These are phyloP conservation scores for Botrytis hyacinthi DNA, from an alignment of 2,329 filamentous ascomycete species.

Conservation along the genomic window DNA sequence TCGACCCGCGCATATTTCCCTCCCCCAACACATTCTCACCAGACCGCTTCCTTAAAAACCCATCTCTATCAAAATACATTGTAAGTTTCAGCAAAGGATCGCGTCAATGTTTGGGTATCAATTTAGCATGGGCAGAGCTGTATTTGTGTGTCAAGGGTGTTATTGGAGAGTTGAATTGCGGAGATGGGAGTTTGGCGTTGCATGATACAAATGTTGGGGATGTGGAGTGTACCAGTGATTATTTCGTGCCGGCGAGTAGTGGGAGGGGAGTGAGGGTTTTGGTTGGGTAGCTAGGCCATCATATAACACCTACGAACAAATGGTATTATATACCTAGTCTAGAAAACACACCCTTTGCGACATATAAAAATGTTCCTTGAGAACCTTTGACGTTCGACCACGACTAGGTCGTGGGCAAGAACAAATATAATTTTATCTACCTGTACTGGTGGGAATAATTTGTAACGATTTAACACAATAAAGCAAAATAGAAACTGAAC, in stretches of 20 bases:
- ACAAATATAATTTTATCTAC: background rate
- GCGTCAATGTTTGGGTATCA: constrained; percentile 44
- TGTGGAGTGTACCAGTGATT: constrained; percentile 22
- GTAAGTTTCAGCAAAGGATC: constrained; percentile 45
- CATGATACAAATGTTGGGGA: constrained; percentile 32
- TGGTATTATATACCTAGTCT: too few relatives aligned
- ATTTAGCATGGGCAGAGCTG: constrained; percentile 23
- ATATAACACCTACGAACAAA: too few relatives aligned
- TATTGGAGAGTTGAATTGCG: constrained; percentile 12
- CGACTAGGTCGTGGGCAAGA: background rate
- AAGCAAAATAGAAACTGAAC: background rate
- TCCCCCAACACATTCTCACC: constrained; percentile 43
- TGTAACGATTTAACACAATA: background rate
- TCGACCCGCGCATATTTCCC: constrained; percentile 42
- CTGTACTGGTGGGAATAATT: background rate
- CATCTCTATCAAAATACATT: constrained; percentile 36
- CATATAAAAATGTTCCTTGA: too few relatives aligned
- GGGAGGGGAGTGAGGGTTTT: constrained; percentile 3
- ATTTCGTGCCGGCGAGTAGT: background rate
- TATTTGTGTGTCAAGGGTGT: constrained; percentile 19
- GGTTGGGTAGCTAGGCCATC: background rate
- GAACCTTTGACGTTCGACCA: too few relatives aligned
- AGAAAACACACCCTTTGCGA: too few relatives aligned
- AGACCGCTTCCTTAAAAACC: constrained; percentile 43
- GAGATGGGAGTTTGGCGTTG: constrained; percentile 25